Evolutionary conservation across 1,139 yeast species (phyloP), one percentile per base, ranked within the genome.

Genomic region (Kodamaea sp.): DNA sequence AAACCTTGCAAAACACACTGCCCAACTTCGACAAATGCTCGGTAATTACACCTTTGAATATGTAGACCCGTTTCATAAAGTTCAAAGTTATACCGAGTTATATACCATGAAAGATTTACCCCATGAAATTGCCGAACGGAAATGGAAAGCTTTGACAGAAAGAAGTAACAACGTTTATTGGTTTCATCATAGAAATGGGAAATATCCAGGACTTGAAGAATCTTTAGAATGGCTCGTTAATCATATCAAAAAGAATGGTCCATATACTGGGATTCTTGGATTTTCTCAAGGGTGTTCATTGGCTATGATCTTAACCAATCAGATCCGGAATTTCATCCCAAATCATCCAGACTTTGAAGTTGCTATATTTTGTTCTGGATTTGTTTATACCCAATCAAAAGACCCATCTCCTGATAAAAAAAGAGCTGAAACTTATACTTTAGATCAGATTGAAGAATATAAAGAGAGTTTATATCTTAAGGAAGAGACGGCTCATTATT

Each of bases 211-310:
- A 3, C 58, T 67, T 31, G 59, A 61, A 2, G 57, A 56, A 10
- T 49, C 70, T 0, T 43, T 66, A 10, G 38, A 55, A 4, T 69
- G 73, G n/a, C 72, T 90, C 22, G 64, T 70, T 24, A 60, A 68
- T 1, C 71, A 81, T 41, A 79, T 87, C 47, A 67, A 70, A 34
- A 64, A 70, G 44, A 71, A 88, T 46, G 97, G 97, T 0, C 97
- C 97, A 0, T 89, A 83, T 54, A 83, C 81, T 40, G 97, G 97
- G 2, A 70, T 90, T 24, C 65, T 92, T 40, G 97, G 97, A 2
- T 92, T 90, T 57, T 83, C 94, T 12, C 97, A 92, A 60, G 98
- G 98, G 46, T 94, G 96, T 1, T 95, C 95, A 4, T 65, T 92
- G 57, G 78, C 94, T 1, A 79, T 81, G 4, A 66, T 79, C 23